A percentile compares a stretch with the other conserved stretches of the same genome.
phyloP scores from a whole-genome alignment of 352 stramenopile genomes.

The Phytophthora pistaciae region DNA sequence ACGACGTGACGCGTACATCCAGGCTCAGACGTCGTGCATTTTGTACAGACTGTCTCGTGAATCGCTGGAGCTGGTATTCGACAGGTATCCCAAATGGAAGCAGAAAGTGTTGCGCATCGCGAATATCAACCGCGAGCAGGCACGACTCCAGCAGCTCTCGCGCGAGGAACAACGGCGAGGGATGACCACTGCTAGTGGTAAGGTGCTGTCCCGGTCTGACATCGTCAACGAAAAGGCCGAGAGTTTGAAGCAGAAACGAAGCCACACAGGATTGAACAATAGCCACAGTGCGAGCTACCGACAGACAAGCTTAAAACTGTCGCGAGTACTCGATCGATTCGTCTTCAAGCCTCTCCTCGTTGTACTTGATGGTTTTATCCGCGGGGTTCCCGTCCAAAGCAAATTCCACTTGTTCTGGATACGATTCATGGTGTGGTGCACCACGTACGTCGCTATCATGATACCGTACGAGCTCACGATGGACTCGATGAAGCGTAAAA shows the following conservation, averaged over 20 bases:
- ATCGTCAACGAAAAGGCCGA: constrained; percentile 26
- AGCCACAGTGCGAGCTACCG: background rate
- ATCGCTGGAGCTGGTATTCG: constrained; percentile 70
- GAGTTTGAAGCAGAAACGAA: constrained; percentile 13
- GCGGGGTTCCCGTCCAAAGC: background rate
- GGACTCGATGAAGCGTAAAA: background rate
- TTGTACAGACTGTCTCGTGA: constrained; percentile 63
- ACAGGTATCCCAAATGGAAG: constrained; percentile 72
- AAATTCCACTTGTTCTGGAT: background rate
- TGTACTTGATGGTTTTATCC: background rate
- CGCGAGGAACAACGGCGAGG: constrained; percentile 9
- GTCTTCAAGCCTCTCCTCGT: background rate
- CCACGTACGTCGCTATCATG: constrained; percentile 1
- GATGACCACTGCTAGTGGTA: background rate
- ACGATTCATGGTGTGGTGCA: background rate
- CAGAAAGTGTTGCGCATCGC: constrained; percentile 66
- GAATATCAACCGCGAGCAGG: constrained; percentile 56
- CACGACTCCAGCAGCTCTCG: constrained; percentile 32
- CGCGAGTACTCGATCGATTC: background rate
- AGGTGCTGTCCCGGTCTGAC: constrained; percentile 14
- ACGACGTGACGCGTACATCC: constrained; percentile 49
- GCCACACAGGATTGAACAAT: background rate
- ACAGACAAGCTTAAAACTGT: background rate
- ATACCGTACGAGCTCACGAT: constrained; percentile 2
- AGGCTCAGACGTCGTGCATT: constrained; percentile 63